Evolutionary conservation across 306 rosid genomes (phyloP).

Genomic region (Trifolium pratense): DNA sequence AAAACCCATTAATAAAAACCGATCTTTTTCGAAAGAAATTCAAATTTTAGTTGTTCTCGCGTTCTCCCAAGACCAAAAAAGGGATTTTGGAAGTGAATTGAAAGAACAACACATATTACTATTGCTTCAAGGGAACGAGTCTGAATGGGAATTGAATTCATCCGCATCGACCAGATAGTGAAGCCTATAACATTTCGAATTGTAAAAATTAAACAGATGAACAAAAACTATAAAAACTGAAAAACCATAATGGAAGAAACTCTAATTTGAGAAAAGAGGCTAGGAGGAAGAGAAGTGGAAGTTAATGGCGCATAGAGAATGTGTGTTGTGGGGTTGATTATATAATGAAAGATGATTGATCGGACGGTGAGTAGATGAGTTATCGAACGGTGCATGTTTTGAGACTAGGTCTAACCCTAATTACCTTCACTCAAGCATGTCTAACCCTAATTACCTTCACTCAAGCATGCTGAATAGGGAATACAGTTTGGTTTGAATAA

Average conservation of each 20-base stretch:
- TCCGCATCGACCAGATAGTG: slow-evolving; percentile 92
- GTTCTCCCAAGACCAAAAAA: slow-evolving; percentile 41
- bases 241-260: slow-evolving; percentile 32
- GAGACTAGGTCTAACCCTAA: slow-evolving; percentile 19
- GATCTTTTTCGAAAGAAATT: not conserved
- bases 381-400: not conserved
- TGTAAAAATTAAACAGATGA: not conserved
- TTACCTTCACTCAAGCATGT: not conserved
- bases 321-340: no score
- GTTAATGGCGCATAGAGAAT: not conserved
- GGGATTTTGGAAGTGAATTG: slow-evolving; percentile 9
- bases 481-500: no score
- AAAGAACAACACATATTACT: slow-evolving; percentile 57
- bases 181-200: slow-evolving; percentile 50
- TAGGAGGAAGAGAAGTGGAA: not conserved
- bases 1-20: not conserved
- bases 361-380: slow-evolving; percentile 13
- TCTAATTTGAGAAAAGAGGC: not conserved
- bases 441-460: slow-evolving; percentile 25
- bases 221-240: no score
- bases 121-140: slow-evolving; percentile 99
- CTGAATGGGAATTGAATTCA: slow-evolving; percentile 59
- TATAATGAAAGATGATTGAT: slow-evolving; percentile 33
- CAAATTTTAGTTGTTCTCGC: slow-evolving; percentile 57
- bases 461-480: not conserved